Evolutionary conservation across 192 early-diverging fungal species (phyloP).

Genomic region (Entomortierella lignicola): DNA sequence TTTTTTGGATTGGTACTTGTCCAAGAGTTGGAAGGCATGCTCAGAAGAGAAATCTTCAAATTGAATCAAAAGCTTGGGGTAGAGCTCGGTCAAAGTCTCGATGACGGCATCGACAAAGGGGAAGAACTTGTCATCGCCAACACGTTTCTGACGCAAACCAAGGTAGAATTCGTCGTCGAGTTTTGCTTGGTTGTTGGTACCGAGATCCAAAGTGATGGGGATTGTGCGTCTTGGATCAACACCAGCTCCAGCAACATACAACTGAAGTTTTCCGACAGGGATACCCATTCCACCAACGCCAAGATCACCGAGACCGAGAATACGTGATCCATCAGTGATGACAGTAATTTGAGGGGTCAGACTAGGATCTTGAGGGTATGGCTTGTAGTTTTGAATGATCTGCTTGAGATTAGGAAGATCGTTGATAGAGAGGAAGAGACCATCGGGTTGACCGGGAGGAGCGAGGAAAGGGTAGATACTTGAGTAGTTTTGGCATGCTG

Average conservation of each 20-base stretch:
- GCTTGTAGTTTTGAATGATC: constrained; percentile 84
- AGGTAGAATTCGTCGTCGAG: constrained; percentile 92
- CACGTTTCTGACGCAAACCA: constrained; percentile 78
- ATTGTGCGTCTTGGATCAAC: constrained; percentile 88
- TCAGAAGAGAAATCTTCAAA: constrained; percentile 97
- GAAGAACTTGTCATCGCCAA: constrained; percentile 78
- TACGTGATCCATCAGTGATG: constrained; percentile 94
- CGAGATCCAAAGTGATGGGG: constrained; percentile 93
- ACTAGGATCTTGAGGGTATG: constrained; percentile 64
- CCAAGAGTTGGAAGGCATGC: constrained; percentile 89
- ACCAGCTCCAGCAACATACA: constrained; percentile 89
- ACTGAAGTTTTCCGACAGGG: constrained; percentile 93
- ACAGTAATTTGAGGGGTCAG: constrained; percentile 87
- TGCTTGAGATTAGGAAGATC: constrained; percentile 80
- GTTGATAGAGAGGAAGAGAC: constrained; percentile 86
- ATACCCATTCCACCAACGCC: constrained; percentile 98
- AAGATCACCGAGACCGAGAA: constrained; percentile 94
- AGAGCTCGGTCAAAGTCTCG: constrained; percentile 70
- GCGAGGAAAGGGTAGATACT: constrained; percentile 88
- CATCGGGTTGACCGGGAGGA: constrained; percentile 79
- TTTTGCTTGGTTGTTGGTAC: constrained; percentile 87
- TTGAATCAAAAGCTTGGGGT: constrained; percentile 90
- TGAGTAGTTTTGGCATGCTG: constrained; percentile 89
- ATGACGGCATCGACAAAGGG: constrained; percentile 87
- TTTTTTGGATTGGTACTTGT: constrained; percentile 78